phyloP scores from a whole-genome alignment of 257 asterid genomes.

The Fraxinus americana region DNA sequence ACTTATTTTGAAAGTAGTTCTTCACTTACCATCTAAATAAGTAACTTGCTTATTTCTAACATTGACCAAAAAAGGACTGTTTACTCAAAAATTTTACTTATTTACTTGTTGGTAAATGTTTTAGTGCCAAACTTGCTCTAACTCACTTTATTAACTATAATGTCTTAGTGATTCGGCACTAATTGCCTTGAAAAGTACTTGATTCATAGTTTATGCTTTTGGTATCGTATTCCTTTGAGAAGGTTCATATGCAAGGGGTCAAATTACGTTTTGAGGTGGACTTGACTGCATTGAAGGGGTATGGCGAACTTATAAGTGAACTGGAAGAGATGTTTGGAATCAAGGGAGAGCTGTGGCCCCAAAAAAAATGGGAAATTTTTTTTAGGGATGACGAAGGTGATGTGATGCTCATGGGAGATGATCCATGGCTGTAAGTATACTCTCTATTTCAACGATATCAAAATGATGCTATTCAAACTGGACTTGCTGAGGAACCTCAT shows the following conservation, averaged over 20 bases:
- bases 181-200: too few relatives aligned
- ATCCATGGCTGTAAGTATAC: too few relatives aligned
- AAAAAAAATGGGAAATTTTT: slow-evolving; percentile 83
- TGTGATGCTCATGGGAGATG: too few relatives aligned
- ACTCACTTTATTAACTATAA: neutral
- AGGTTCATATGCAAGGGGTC: slow-evolving; percentile 99
- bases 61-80: too few relatives aligned
- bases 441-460: too few relatives aligned
- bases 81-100: too few relatives aligned
- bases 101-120: neutral
- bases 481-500: too few relatives aligned
- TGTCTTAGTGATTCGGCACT: too few relatives aligned
- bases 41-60: too few relatives aligned
- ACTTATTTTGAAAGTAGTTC: too few relatives aligned
- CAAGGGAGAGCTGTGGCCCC: slow-evolving; percentile 69
- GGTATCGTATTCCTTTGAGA: slow-evolving; percentile 25
- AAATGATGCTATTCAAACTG: too few relatives aligned
- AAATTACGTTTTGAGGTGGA: slow-evolving; percentile 96
- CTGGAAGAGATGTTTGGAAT: slow-evolving; percentile 87
- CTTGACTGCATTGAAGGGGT: slow-evolving; percentile 69
- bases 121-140: neutral
- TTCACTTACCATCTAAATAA: too few relatives aligned
- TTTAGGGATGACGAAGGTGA: slow-evolving; percentile 53
- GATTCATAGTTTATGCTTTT: slow-evolving; percentile 2
- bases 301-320: slow-evolving; percentile 66